These are phyloP conservation scores for Emmonsiellopsis sp. DNA, from an alignment of 2,329 filamentous ascomycete genomes.

Conservation along the genomic window DNA sequence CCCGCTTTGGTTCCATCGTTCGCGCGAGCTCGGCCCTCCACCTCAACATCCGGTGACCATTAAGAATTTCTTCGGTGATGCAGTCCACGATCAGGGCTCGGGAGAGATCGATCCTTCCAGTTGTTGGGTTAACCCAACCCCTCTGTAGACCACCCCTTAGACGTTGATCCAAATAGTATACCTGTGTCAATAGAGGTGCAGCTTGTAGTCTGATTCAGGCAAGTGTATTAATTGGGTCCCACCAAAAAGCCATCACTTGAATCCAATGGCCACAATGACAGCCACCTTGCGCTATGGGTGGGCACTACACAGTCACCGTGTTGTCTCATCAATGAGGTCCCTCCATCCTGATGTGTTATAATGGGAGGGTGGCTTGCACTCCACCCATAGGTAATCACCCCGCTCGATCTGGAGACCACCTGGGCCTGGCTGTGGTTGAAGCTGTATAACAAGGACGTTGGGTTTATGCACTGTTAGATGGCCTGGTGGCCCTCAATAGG, in stretches of 20 bases:
- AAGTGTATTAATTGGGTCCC: too few species aligned
- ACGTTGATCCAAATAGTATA: too few species aligned
- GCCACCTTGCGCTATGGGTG: not conserved
- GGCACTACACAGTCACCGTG: not conserved
- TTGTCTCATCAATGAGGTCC: conserved; percentile 1
- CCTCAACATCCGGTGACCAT: not conserved
- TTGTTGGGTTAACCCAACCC: not conserved
- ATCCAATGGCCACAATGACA: conserved; percentile 1
- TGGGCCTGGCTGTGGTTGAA: not conserved
- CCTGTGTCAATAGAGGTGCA: too few species aligned
- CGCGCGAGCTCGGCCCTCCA: not conserved
- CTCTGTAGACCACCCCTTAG: too few species aligned
- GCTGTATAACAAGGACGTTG: not conserved
- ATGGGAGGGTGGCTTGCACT: conserved; percentile 1
- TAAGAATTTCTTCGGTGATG: not conserved
- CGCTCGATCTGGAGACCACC: not conserved
- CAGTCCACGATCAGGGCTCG: not conserved
- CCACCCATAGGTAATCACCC: conserved; percentile 1
- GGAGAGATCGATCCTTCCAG: not conserved
- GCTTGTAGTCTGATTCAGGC: too few species aligned
- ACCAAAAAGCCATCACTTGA: conserved; percentile 1
- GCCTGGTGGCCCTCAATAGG: not conserved
- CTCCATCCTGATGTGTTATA: not conserved
- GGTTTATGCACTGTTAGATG: not conserved
- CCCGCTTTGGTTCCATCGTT: not conserved